Evolutionary conservation across 441 rosid species (phyloP), one percentile per base, ranked within the genome.

Genomic region (Populus hybrid): DNA sequence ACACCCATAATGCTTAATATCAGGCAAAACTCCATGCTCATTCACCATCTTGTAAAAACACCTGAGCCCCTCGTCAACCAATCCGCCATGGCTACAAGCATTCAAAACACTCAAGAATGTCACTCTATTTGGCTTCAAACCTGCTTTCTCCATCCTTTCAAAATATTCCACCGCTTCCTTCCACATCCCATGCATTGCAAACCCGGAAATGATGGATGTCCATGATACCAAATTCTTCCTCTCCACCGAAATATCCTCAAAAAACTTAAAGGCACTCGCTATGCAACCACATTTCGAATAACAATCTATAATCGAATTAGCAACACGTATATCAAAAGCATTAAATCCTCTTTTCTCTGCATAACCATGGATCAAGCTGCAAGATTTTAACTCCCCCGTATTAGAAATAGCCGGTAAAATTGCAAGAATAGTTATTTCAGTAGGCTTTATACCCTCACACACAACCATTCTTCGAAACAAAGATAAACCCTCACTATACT

Each of bases 31-130:
- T 82, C 76, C 80, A 81, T 84, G 82, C 71, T 87, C 83, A 9
- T 71, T 83, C 59, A 85, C 87, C 97, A 93, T 94, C 82, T 75
- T 83, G 40, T 89, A 45, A 72, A 91, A 96, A 80, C 90, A 88
- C 74, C 84, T 81, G 18, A 90, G 83, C 74, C 98, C 97, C 64
- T 90, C 92, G 69, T 94, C 94, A 14, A 91, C 89, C 82, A 90
- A 82, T 36, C 93, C 98, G 83, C 93, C 97, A 80, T 94, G 99
- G 77, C 97, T 93, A 74, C 95, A 94, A 64, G 94, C 98, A 86
- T 84, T 92, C 76, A 95, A 79, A 72, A 93, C 88, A 75, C 98
- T 91, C 82, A 93, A 76, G 82, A 90, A 90, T 0, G 95, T 92
- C 40, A 90, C 94, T 82, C 87, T 76, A 45, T 93, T 93, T 0